These are phyloP conservation scores for Saccharomyces jurei DNA, from an alignment of 805 yeast genomes.

Conservation along the genomic window DNA sequence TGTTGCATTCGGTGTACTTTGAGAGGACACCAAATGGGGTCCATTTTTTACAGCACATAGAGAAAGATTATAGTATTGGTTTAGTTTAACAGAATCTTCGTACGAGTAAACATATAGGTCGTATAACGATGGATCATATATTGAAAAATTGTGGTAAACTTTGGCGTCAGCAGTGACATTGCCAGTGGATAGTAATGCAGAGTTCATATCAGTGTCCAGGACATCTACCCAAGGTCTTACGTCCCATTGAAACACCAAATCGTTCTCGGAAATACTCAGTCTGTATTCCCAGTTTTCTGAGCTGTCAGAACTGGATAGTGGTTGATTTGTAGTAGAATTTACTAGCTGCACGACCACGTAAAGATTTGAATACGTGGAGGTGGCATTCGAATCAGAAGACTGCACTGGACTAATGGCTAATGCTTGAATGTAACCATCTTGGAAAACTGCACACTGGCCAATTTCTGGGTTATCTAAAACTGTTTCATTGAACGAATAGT, in stretches of 20 bases:
- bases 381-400: conserved; percentile 4
- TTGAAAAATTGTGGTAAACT: conserved; percentile 12
- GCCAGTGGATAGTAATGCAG: conserved; percentile 60
- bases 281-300: conserved; percentile 46
- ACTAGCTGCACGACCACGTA: conserved; percentile 22
- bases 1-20: conserved; percentile 5
- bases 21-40: conserved; percentile 31
- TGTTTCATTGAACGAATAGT: conserved; percentile 23
- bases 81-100: conserved; percentile 32
- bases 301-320: conserved; percentile 4
- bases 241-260: conserved; percentile 66
- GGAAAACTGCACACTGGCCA: conserved; percentile 12
- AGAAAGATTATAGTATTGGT: conserved; percentile 39
- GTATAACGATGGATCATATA: conserved; percentile 22
- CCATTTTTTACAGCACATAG: conserved; percentile 67
- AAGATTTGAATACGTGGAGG: conserved; percentile 17
- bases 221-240: conserved; percentile 44
- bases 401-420: conserved; percentile 22
- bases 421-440: conserved; percentile 25
- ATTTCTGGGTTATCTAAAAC: conserved; percentile 10
- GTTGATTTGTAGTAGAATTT: conserved; percentile 15
- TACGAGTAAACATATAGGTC: conserved; percentile 42
- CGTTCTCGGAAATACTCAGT: conserved; percentile 56
- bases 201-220: conserved; percentile 62
- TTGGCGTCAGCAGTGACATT: conserved; percentile 32